Evolutionary conservation across 1,139 yeast species (phyloP).

Genomic region (Geotrichum europaeum): DNA sequence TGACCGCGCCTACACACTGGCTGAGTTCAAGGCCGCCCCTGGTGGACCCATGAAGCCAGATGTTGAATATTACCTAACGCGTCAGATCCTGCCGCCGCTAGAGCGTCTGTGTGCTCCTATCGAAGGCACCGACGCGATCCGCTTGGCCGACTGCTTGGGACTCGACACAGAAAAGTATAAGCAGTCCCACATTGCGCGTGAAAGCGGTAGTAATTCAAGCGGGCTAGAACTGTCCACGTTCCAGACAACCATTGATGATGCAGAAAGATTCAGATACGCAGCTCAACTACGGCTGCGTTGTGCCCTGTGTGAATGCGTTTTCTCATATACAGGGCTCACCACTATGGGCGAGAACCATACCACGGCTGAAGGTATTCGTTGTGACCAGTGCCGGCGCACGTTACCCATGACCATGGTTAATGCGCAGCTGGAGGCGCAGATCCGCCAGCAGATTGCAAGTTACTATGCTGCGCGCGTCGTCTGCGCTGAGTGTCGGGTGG

Average conservation of each 20-base stretch:
- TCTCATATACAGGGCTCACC: conserved; percentile 68
- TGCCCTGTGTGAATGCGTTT: conserved; percentile 50
- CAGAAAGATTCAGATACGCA: conserved; percentile 71
- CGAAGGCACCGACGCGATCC: conserved; percentile 77
- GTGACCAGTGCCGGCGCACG: conserved; percentile 51
- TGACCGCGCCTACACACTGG: conserved; percentile 73
- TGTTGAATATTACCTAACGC: conserved; percentile 70
- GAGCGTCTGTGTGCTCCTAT: conserved; percentile 81
- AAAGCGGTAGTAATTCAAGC: conserved; percentile 35
- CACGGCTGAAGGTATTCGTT: conserved; percentile 64
- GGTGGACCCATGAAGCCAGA: conserved; percentile 58
- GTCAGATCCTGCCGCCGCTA: conserved; percentile 86
- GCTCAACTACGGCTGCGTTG: conserved; percentile 55
- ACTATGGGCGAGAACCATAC: conserved; percentile 42
- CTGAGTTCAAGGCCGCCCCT: conserved; percentile 54
- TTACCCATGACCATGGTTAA: conserved; percentile 53
- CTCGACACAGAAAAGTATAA: conserved; percentile 64
- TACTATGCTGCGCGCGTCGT: conserved; percentile 82
- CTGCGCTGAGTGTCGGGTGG: conserved; percentile 84
- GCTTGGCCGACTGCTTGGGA: conserved; percentile 73
- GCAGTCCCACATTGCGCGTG: conserved; percentile 24
- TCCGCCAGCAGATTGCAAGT: conserved; percentile 61
- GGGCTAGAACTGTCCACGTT: conserved; percentile 59
- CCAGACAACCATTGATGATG: conserved; percentile 75
- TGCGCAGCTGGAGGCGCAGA: conserved; percentile 64